Conservation (phyloP, 176 grass and related monocot genomes). For the Bromus sterilis region DNA sequence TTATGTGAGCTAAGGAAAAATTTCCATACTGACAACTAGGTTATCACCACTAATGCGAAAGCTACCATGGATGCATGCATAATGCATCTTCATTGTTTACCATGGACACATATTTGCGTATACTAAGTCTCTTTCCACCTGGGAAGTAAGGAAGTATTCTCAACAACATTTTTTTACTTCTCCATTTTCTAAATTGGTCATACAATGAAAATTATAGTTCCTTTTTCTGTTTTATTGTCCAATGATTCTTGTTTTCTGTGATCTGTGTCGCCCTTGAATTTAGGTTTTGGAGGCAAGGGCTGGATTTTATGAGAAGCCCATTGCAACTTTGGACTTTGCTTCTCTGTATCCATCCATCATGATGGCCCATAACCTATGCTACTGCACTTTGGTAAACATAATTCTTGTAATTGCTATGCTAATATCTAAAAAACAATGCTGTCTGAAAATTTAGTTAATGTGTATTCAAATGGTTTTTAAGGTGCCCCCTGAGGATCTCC, state of each 20-base stretch:
- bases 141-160: not conserved
- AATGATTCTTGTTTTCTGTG: not conserved
- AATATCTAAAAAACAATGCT: conserved; percentile 1
- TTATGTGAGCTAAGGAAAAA: not conserved
- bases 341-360: conserved; percentile 99
- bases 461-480: conserved; percentile 30
- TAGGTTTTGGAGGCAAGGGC: conserved; percentile 98
- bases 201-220: not conserved
- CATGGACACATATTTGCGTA: not conserved
- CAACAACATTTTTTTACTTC: not conserved
- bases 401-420: not conserved
- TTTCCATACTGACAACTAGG: not conserved
- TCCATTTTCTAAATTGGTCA: not conserved
- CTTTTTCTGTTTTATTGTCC: not conserved
- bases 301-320: conserved; percentile 98
- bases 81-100: not conserved
- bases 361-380: conserved; percentile 99
- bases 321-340: conserved; percentile 99
- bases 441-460: conserved; percentile 29
- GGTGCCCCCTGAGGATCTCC: conserved; percentile 85
- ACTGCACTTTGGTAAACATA: conserved; percentile 91
- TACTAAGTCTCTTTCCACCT: not conserved
- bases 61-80: not conserved
- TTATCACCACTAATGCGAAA: not conserved
- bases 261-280: not conserved